Evolutionary conservation across 768 basidiomycete species (phyloP).

Genomic region (Omphalotus guepiniiformis): DNA sequence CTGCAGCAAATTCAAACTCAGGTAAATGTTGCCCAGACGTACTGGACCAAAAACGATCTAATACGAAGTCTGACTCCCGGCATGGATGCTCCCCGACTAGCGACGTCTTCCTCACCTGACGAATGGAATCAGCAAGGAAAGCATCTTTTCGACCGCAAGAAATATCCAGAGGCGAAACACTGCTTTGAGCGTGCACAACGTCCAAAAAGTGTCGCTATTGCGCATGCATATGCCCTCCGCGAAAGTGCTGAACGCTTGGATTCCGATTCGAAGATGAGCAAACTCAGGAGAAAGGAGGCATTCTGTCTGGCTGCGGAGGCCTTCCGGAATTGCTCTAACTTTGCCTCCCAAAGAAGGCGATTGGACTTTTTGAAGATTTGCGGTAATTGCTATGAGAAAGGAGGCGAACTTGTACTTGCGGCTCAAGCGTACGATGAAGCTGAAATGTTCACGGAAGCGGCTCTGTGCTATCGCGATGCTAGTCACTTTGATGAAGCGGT

Average conservation of each 20-base stretch:
- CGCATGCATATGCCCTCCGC: slow-evolving; percentile 41
- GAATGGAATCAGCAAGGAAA: slow-evolving; percentile 43
- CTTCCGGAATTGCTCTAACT: slow-evolving; percentile 39
- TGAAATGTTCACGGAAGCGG: slow-evolving; percentile 38
- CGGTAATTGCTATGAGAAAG: slow-evolving; percentile 43
- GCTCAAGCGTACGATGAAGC: slow-evolving; percentile 40
- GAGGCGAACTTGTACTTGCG: slow-evolving; percentile 36
- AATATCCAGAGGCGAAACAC: slow-evolving; percentile 35
- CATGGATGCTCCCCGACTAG: slow-evolving; percentile 36
- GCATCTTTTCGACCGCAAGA: slow-evolving; percentile 32
- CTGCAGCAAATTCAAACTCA: not conserved
- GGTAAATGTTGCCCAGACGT: slow-evolving; percentile 24
- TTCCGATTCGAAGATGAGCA: slow-evolving; percentile 16
- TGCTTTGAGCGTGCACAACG: slow-evolving; percentile 39
- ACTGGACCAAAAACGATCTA: slow-evolving; percentile 36
- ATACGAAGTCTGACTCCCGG: slow-evolving; percentile 35
- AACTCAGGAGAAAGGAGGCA: slow-evolving; percentile 17
- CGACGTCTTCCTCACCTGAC: slow-evolving; percentile 34
- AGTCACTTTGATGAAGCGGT: slow-evolving; percentile 53
- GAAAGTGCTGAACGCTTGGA: slow-evolving; percentile 33
- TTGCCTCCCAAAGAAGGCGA: slow-evolving; percentile 24
- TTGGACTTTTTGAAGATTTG: slow-evolving; percentile 37
- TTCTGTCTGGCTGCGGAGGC: slow-evolving; percentile 42
- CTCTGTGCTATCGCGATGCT: slow-evolving; percentile 43
- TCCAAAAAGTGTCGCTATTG: slow-evolving; percentile 31